These are phyloP conservation scores for Chaetothyriales sp. DNA, from an alignment of 2,329 filamentous ascomycete genomes.

Conservation along the genomic window DNA sequence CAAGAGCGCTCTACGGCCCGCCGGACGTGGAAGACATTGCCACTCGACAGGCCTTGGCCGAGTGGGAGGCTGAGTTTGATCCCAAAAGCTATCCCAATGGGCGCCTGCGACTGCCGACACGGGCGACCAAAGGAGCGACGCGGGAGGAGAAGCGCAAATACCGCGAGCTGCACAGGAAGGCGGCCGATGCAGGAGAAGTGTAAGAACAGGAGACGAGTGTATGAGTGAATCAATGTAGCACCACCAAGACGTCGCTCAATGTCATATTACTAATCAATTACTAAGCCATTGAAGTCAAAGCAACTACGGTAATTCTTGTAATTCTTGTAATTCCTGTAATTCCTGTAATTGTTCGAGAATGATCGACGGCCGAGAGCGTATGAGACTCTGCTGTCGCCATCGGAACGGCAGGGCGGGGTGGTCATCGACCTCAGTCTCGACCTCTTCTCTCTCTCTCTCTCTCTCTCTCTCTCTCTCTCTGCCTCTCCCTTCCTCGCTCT, in stretches of 20 bases:
- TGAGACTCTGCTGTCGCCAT: neutral
- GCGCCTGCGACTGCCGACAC: neutral
- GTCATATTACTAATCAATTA: neutral
- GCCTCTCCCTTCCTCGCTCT: neutral
- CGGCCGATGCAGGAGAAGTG: neutral
- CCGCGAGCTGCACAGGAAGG: neutral
- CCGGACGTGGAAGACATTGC: neutral
- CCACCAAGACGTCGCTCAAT: neutral
- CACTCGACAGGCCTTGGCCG: neutral
- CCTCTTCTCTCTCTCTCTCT: neutral
- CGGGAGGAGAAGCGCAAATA: neutral
- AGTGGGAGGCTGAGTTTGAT: neutral
- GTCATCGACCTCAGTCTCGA: neutral
- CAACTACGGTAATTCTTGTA: neutral
- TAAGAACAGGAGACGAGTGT: neutral
- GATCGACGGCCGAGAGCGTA: too few relatives aligned
- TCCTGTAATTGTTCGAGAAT: too few relatives aligned
- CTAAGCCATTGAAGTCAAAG: neutral
- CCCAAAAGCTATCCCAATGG: neutral
- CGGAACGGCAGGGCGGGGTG: neutral
- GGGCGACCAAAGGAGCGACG: neutral
- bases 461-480: too few relatives aligned
- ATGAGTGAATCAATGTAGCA: neutral
- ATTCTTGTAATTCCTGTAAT: too few relatives aligned
- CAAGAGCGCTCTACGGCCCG: neutral